phyloP scores from a whole-genome alignment of 352 stramenopile genomes.

The Globisporangium okanoganense region DNA sequence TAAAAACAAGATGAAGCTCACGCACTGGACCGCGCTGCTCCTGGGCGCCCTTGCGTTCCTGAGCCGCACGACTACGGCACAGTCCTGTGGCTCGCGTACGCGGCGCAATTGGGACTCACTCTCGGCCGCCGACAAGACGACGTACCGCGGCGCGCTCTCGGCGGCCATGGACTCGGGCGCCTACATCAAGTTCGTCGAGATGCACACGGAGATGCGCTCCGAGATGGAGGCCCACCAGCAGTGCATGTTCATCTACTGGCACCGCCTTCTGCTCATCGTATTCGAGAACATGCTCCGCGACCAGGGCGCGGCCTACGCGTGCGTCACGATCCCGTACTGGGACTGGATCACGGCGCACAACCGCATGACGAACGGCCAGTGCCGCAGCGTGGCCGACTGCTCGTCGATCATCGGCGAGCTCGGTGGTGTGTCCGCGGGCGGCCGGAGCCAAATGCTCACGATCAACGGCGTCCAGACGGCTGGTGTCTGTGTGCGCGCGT shows the following conservation, averaged over 20 bases:
- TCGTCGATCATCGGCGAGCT: constrained; percentile 31
- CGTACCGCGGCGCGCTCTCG: constrained; percentile 17
- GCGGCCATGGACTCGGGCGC: constrained; percentile 22
- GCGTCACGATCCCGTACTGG: constrained; percentile 45
- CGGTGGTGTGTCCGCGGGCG: too few species aligned
- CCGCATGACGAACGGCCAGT: constrained; percentile 2
- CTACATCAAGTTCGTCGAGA: constrained; percentile 17
- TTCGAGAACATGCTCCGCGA: constrained; percentile 59
- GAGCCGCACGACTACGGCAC: too few species aligned
- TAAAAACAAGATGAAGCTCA: too few species aligned
- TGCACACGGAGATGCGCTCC: constrained; percentile 5
- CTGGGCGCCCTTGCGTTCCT: too few species aligned
- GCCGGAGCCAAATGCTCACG: too few species aligned
- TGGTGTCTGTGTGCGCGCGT: too few species aligned
- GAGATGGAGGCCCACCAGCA: constrained; percentile 29
- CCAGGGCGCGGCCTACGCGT: constrained; percentile 24
- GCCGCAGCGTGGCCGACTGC: neutral
- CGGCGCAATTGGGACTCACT: too few species aligned
- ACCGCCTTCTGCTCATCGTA: constrained; percentile 39
- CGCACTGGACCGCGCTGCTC: too few species aligned
- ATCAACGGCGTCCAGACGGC: too few species aligned
- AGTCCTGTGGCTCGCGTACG: too few species aligned
- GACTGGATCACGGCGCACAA: constrained; percentile 21
- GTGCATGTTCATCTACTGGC: constrained; percentile 51
- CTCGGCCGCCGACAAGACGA: constrained; percentile 14